Base-by-base conservation (phyloP, 495 filamentous ascomycete species). In the Durotheca rogersii region DNA sequence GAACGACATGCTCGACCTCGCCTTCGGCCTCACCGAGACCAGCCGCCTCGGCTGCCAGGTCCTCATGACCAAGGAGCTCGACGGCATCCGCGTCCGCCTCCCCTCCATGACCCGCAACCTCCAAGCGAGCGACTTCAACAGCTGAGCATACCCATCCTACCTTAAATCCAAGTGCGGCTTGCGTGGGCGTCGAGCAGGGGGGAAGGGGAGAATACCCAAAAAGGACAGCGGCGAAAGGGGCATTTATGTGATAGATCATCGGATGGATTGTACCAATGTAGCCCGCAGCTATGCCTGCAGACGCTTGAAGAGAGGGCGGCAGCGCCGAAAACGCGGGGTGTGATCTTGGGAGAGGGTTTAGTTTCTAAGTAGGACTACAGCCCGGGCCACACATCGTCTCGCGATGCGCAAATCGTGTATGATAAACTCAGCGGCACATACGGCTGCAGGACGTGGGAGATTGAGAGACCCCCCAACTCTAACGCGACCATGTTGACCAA, bases 1-100 rank as follows among this genome's bases (percentile, higher is more conserved):
- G 79, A 97, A 97, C 67, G 93, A 98, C 71, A 98, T 98, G 93
- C 74, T 98, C 59, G 93, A 98, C 67, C 67, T 97, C 50, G 93
- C 93, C 0, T 98, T 98, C 67, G 93, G 93, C 0, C 62, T 97
- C 58, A 96, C 91, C 5, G 93, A 98, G 74, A 98, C 94, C 36
- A 95, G 89, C 34, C 80, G 93, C n/a, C 69, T 98, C 36, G 93
- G 93, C 5, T 98, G 93, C 70, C 93, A 98, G 74, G 87, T 97
- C 20, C 67, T 82, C 58, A 96, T 98, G 92, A 84, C 66, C 15
- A 89, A 88, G 68, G 88, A 92, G 53, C 71, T 97, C 44, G 88
- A 97, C 64, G 93, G 93, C 0, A 36, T 98, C 57, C 75, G 80
- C 45, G 90, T 98, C 16, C 85, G 80, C 60, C 69, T 98, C 56